Percentiles rank a stretch among this genome's conserved stretches.
Conservation (phyloP, 352 stramenopile genomes). For the Phytopythium litorale region DNA sequence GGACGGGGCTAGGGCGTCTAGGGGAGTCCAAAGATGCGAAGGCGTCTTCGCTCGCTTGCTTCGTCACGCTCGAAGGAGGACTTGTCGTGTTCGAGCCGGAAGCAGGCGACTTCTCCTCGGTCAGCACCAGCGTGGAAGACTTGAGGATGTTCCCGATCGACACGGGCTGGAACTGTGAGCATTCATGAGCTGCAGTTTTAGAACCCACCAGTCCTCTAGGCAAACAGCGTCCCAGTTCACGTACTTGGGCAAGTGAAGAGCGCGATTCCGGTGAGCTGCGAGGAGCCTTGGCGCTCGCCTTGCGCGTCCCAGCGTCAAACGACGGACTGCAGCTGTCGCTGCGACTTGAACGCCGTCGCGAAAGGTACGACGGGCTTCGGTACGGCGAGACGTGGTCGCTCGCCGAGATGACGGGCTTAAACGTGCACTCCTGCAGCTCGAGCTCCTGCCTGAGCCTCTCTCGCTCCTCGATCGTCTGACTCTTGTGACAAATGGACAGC, state of each 20-base stretch:
- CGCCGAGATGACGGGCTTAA: conserved; percentile 66
- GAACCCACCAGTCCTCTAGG: background rate
- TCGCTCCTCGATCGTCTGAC: conserved; percentile 71
- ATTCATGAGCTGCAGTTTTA: conserved; percentile 8
- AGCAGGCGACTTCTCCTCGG: conserved; percentile 15
- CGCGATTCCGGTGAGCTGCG: conserved; percentile 1
- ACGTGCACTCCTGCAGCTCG: conserved; percentile 77
- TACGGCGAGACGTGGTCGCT: conserved; percentile 40
- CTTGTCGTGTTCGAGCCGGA: conserved; percentile 13
- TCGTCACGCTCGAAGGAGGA: conserved; percentile 18
- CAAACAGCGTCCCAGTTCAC: background rate
- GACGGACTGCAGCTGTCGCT: conserved; percentile 11
- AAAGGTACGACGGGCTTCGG: conserved; percentile 25
- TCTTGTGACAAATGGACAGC: conserved; percentile 72
- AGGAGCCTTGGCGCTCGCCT: background rate
- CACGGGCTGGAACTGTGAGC: conserved; percentile 14
- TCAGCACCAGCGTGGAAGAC: conserved; percentile 26
- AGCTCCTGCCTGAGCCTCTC: conserved; percentile 67
- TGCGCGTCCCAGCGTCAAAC: background rate
- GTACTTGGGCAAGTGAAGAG: background rate
- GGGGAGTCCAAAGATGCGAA: background rate
- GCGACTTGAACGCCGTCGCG: conserved; percentile 41
- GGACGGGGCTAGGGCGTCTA: conserved; percentile 3
- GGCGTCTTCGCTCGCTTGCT: background rate
- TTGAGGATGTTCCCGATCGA: conserved; percentile 47